Percentiles rank a stretch among this genome's conserved stretches.
Evolutionary conservation across 495 filamentous ascomycete species (phyloP).

Genomic region (Lindgomyces ingoldianus): DNA sequence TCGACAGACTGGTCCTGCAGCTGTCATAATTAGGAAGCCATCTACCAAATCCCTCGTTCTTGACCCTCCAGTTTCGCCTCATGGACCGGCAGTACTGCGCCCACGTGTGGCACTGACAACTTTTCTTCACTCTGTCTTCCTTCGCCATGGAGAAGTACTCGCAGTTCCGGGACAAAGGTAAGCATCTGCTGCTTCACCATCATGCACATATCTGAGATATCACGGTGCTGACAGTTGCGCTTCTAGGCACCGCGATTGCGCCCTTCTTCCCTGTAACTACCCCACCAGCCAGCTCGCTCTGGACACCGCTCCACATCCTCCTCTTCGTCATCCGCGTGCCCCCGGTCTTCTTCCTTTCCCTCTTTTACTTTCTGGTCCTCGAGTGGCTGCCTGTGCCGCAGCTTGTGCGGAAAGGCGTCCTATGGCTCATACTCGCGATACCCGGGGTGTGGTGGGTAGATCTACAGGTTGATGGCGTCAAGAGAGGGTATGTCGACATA

Average conservation of each 20-base stretch:
- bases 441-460: constrained; percentile 98
- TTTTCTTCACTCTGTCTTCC: neutral
- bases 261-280: constrained; percentile 84
- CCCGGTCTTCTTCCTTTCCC: constrained; percentile 66
- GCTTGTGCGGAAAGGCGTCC: constrained; percentile 71
- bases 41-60: neutral
- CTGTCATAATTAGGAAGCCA: neutral
- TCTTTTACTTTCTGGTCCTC: constrained; percentile 75
- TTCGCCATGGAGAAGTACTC: constrained; percentile 91
- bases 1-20: neutral
- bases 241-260: constrained; percentile 86
- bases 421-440: constrained; percentile 84
- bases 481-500: constrained; percentile 64
- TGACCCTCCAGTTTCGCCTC: neutral
- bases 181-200: neutral
- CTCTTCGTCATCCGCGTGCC: constrained; percentile 81
- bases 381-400: constrained; percentile 86
- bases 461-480: constrained; percentile 91
- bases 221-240: constrained; percentile 9
- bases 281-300: constrained; percentile 57
- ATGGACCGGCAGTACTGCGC: constrained; percentile 27
- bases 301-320: constrained; percentile 62
- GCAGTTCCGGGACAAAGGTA: constrained; percentile 92
- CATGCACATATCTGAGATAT: neutral
- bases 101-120: neutral